phyloP scores from a whole-genome alignment of 495 filamentous ascomycete genomes.

The Hapsidospora chrysogenum region DNA sequence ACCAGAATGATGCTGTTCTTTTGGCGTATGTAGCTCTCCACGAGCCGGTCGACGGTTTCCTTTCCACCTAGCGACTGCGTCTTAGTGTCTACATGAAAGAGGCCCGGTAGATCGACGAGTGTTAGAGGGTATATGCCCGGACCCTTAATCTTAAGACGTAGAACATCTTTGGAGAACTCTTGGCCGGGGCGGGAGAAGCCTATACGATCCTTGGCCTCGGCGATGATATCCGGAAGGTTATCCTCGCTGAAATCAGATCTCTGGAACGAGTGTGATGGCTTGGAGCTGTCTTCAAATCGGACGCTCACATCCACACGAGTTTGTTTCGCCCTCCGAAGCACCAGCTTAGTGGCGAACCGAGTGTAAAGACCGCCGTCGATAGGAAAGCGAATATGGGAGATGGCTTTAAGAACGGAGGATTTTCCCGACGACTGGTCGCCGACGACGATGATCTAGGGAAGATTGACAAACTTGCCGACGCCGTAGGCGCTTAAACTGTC shows the following conservation, averaged over 20 bases:
- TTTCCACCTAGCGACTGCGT: slow-evolving; percentile 24
- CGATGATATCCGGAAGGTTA: slow-evolving; percentile 26
- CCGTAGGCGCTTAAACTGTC: slow-evolving; percentile 34
- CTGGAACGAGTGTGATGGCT: not conserved
- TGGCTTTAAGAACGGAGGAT: slow-evolving; percentile 45
- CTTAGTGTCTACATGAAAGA: slow-evolving; percentile 31
- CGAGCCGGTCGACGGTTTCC: slow-evolving; percentile 31
- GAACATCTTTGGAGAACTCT: slow-evolving; percentile 40
- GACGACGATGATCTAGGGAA: slow-evolving; percentile 48
- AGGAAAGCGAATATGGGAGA: slow-evolving; percentile 41
- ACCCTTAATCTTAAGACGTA: slow-evolving; percentile 44
- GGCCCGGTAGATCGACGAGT: slow-evolving; percentile 49
- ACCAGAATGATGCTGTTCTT: slow-evolving; percentile 39
- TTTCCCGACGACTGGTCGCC: slow-evolving; percentile 45
- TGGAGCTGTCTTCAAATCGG: slow-evolving; percentile 6
- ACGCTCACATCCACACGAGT: slow-evolving; percentile 11
- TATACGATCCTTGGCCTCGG: slow-evolving; percentile 21
- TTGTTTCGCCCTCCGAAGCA: slow-evolving; percentile 23
- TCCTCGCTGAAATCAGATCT: slow-evolving; percentile 18
- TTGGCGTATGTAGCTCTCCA: slow-evolving; percentile 39
- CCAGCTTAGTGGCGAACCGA: slow-evolving; percentile 36
- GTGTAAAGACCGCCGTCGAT: slow-evolving; percentile 31
- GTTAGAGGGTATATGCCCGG: slow-evolving; percentile 45
- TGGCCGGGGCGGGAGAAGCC: slow-evolving; percentile 10
- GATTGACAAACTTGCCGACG: slow-evolving; percentile 35